These are phyloP conservation scores for Somion occarium DNA, from an alignment of 1,284 basidiomycete species.

Conservation along the genomic window DNA sequence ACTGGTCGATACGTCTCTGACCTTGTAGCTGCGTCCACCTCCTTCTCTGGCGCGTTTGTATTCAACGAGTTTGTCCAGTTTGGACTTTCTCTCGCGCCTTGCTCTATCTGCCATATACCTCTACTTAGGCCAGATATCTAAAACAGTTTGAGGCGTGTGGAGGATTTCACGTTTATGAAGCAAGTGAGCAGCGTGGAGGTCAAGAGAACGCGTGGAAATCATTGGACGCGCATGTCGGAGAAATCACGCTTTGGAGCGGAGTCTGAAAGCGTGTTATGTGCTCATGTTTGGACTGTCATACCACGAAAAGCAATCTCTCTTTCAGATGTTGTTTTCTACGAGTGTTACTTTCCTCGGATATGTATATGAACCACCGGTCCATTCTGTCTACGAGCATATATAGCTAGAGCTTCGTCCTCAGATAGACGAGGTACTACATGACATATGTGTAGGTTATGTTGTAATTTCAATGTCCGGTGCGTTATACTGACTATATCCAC, in stretches of 20 bases:
- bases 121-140: not conserved
- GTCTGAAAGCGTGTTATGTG: slow-evolving; percentile 38
- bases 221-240: slow-evolving; percentile 13
- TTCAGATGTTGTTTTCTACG: too few species aligned
- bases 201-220: slow-evolving; percentile 20
- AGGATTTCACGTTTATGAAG: too few species aligned
- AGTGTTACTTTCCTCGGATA: too few species aligned
- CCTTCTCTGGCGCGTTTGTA: slow-evolving; percentile 33
- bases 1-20: slow-evolving; percentile 9
- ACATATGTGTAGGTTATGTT: too few species aligned
- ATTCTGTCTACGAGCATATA: too few species aligned
- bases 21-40: slow-evolving; percentile 32
- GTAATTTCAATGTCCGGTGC: too few species aligned
- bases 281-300: too few species aligned
- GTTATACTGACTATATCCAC: too few species aligned
- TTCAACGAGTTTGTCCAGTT: slow-evolving; percentile 29
- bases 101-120: slow-evolving; percentile 24
- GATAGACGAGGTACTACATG: too few species aligned
- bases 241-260: slow-evolving; percentile 26
- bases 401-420: too few species aligned
- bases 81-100: slow-evolving; percentile 25
- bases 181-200: slow-evolving; percentile 3
- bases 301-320: too few species aligned
- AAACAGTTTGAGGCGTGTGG: not conserved
- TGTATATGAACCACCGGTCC: too few species aligned